Conservation (phyloP, 1,284 basidiomycete genomes). For the Cutaneotrichosporon dermatis region DNA sequence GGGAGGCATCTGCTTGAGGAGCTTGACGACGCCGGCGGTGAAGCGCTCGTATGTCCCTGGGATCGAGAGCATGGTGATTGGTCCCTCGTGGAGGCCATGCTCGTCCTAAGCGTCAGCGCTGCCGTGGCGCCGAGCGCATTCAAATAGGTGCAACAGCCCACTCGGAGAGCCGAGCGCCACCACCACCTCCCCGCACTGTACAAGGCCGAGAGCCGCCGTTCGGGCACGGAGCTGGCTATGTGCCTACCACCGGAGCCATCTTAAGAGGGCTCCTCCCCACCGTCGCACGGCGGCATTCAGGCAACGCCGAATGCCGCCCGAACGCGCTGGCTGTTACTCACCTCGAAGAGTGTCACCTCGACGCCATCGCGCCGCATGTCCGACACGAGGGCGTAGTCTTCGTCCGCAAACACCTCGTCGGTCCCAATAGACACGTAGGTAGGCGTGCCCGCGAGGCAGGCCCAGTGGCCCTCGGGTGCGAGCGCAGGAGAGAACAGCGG, state of each 20-base stretch:
- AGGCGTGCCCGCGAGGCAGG: slow-evolving; percentile 17
- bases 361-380: slow-evolving; percentile 36
- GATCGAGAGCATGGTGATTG: background rate
- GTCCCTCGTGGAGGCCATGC: background rate
- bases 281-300: too few species aligned
- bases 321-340: background rate
- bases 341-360: slow-evolving; percentile 17
- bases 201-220: too few species aligned
- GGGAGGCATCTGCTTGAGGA: background rate
- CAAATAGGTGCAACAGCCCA: too few species aligned
- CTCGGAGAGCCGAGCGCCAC: too few species aligned
- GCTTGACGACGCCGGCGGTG: background rate
- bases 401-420: slow-evolving; percentile 34
- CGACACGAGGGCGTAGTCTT: slow-evolving; percentile 26
- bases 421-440: slow-evolving; percentile 38
- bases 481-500: slow-evolving; percentile 26
- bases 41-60: slow-evolving; percentile 2
- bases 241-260: too few species aligned
- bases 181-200: too few species aligned
- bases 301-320: background rate
- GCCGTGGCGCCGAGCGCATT: too few species aligned
- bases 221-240: too few species aligned
- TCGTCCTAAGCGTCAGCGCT: background rate
- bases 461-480: slow-evolving; percentile 17
- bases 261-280: too few species aligned